phyloP scores from a whole-genome alignment of 805 yeast species.

The Metschnikowia vanudenii region DNA sequence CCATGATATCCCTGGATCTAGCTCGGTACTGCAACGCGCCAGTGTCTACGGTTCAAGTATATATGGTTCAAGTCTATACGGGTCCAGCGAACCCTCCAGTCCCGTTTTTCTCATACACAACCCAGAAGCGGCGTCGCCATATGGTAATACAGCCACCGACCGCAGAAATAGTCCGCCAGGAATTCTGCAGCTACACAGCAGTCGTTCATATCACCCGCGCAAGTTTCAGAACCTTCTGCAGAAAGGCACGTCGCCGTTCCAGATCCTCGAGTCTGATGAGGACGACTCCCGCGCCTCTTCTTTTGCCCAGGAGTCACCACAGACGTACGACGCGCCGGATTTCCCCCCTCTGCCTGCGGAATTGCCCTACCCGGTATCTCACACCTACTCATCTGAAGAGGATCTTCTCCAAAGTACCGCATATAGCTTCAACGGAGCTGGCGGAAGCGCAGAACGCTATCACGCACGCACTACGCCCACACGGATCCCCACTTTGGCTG shows the following conservation, averaged over 20 bases:
- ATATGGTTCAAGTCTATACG: background rate
- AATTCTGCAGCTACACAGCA: background rate
- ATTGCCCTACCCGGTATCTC: conserved; percentile 13
- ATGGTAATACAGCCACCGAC: background rate
- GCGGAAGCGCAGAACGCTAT: too few species aligned
- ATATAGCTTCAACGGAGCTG: too few species aligned
- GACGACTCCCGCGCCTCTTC: background rate
- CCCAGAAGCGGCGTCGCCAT: background rate
- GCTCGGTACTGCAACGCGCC: background rate
- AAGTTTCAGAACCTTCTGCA: conserved; percentile 21
- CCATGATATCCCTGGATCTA: conserved; percentile 7
- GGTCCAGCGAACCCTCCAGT: conserved; percentile 3
- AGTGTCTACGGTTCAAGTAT: background rate
- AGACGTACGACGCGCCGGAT: background rate
- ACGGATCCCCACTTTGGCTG: conserved; percentile 15
- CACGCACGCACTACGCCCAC: conserved; percentile 14
- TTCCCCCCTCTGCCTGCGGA: conserved; percentile 2
- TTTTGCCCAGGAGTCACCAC: background rate
- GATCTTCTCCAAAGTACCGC: background rate
- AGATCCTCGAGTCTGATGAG: conserved; percentile 2
- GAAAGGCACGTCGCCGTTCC: conserved; percentile 13
- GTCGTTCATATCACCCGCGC: conserved; percentile 8
- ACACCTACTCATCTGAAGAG: conserved; percentile 7
- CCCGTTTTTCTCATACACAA: background rate
- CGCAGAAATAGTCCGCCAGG: background rate